Evolutionary conservation across 768 basidiomycete genomes (phyloP), one percentile per base, ranked within the genome.

Genomic region (Tephrocybe sp.): DNA sequence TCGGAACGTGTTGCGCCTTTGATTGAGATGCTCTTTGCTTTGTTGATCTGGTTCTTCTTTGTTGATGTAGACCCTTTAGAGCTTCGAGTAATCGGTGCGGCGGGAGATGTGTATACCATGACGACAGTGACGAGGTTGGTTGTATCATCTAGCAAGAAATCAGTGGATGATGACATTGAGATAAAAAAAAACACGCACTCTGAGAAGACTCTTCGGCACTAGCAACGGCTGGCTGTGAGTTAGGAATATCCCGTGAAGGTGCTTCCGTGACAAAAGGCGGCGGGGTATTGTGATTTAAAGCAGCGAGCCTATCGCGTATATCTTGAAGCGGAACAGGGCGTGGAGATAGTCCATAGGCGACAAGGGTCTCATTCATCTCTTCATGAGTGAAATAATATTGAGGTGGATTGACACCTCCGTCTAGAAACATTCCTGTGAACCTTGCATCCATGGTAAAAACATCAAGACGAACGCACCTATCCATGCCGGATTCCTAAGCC

Each of bases 401-500:
- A 13, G 56, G 56, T 6, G 53, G 56, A 27, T 57, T 33, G 21
- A 44, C 12, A 12, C 19, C 49, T 39, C 49, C 45, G 44, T 47
- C 49, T 51, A 25, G n/a, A 15, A 52, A 18, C 12, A 7, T 30
- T 7, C 29, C 7, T 12, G 29, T 30, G 29, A 30, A 12, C 12
- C 6, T 12, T 7, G 29, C 29, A 30, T 6, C 29, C 12, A 12
- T 12, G 6, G 29, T 30, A 12, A 30, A 12, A 30, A 30, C 19
- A 8, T 42, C 4, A 40, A 21, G 42, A 30, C 3, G 13, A 24
- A 25, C 50, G 16, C 27, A 57, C 56, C 56, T 12, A 57, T 55
- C 45, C 46, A 57, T 5, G 49, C 47, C 13, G 56, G 56, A 15
- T 57, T 52, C 15, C 40, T 30, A 25, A 57, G 50, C 56, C 56